Percentiles rank a stretch among this genome's conserved stretches.
phyloP scores from a whole-genome alignment of 2,329 filamentous ascomycete genomes.

The Colletotrichum spaethianum region DNA sequence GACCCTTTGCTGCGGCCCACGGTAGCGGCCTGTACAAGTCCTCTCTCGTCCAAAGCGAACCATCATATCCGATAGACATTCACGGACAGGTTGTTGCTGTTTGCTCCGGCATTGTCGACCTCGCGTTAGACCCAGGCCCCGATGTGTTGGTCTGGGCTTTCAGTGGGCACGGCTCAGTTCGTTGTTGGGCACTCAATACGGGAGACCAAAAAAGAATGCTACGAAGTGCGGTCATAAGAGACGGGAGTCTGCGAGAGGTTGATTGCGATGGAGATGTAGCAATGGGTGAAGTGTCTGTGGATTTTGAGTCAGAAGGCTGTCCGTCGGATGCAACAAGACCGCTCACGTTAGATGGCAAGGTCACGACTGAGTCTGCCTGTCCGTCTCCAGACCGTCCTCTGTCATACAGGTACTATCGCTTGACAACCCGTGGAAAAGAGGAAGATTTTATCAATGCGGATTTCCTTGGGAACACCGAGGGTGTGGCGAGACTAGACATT shows the following conservation, averaged over 20 bases:
- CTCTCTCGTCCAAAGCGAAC: conserved; percentile 37
- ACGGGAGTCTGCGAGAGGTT: conserved; percentile 51
- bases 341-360: not conserved
- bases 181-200: conserved; percentile 50
- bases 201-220: conserved; percentile 40
- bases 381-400: conserved; percentile 17
- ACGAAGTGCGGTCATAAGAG: conserved; percentile 44
- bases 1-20: not conserved
- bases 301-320: not conserved
- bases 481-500: conserved; percentile 55
- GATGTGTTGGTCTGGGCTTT: conserved; percentile 55
- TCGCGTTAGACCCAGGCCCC: conserved; percentile 51
- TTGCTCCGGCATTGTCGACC: conserved; percentile 50
- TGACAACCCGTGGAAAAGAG: conserved; percentile 38
- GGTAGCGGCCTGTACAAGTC: not conserved
- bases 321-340: not conserved
- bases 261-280: conserved; percentile 50
- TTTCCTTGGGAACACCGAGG: conserved; percentile 53
- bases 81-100: conserved; percentile 49
- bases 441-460: conserved; percentile 47
- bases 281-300: conserved; percentile 45
- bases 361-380: not conserved
- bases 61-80: conserved; percentile 50
- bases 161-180: conserved; percentile 51
- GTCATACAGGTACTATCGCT: conserved; percentile 22